These are phyloP conservation scores for Fagopyrum homotropicum DNA, from an alignment of 148 eudicot genomes.

Conservation along the genomic window DNA sequence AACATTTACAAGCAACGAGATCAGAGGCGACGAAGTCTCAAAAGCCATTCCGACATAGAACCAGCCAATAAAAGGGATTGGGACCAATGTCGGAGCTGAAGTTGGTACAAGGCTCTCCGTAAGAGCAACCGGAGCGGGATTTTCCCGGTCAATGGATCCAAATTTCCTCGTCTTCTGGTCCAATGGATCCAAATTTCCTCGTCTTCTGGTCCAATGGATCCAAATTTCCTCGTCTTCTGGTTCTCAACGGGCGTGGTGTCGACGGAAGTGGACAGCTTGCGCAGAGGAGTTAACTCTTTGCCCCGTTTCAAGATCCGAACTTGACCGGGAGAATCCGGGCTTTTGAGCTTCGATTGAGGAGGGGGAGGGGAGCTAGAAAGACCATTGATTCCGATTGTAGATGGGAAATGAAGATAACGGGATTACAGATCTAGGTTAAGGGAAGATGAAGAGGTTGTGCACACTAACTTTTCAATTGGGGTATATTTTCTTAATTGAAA, in stretches of 20 bases:
- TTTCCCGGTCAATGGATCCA: not conserved
- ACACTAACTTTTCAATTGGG: too few relatives aligned
- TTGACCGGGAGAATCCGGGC: constrained; percentile 15
- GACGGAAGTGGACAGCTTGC: not conserved
- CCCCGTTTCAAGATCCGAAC: constrained; percentile 34
- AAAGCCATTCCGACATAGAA: constrained; percentile 26
- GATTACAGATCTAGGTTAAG: too few relatives aligned
- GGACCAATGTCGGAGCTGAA: constrained; percentile 8
- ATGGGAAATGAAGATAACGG: too few relatives aligned
- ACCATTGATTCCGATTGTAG: constrained; percentile 15
- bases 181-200: not conserved
- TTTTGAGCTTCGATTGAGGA: constrained; percentile 10
- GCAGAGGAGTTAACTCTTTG: constrained; percentile 13
- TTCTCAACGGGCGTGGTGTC: constrained; percentile 1
- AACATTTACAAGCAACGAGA: constrained; percentile 22
- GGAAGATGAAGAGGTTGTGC: too few relatives aligned
- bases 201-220: not conserved
- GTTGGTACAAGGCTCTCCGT: not conserved
- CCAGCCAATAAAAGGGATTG: not conserved
- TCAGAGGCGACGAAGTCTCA: constrained; percentile 25
- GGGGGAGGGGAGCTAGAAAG: not conserved
- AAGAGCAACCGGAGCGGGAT: not conserved
- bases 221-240: not conserved
- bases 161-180: not conserved
- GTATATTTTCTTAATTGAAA: too few relatives aligned